Conservation (phyloP, 768 basidiomycete species). For the Rhizopogon sp. region DNA sequence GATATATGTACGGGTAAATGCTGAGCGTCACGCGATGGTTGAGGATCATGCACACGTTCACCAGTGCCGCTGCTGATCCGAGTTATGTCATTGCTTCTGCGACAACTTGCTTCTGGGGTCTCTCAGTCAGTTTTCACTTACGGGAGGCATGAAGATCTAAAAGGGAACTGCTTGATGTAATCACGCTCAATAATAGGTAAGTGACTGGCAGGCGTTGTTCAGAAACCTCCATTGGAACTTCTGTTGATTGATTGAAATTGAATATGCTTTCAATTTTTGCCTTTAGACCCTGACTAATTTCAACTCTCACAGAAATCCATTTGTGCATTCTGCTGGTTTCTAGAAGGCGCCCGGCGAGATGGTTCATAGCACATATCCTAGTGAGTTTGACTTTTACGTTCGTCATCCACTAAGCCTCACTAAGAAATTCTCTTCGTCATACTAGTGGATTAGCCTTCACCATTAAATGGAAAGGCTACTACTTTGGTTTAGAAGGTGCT, state of each 20-base stretch:
- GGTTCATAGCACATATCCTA: background rate
- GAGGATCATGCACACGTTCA: background rate
- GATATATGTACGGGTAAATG: no score
- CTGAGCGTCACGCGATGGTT: background rate
- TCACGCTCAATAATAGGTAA: background rate
- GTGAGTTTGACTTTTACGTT: background rate
- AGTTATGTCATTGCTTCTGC: background rate
- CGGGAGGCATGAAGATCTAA: background rate
- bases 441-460: background rate
- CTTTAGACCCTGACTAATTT: background rate
- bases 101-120: background rate
- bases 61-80: background rate
- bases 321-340: no score
- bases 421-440: background rate
- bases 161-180: background rate
- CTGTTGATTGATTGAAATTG: background rate
- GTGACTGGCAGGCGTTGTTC: background rate
- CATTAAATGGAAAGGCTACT: no score
- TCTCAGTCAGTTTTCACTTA: background rate
- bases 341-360: no score
- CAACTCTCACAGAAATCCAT: background rate
- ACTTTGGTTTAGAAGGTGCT: no score
- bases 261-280: background rate
- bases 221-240: background rate
- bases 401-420: no score